Conservation (phyloP, 345 rosid genomes). For the Raphanus raphanistrum region DNA sequence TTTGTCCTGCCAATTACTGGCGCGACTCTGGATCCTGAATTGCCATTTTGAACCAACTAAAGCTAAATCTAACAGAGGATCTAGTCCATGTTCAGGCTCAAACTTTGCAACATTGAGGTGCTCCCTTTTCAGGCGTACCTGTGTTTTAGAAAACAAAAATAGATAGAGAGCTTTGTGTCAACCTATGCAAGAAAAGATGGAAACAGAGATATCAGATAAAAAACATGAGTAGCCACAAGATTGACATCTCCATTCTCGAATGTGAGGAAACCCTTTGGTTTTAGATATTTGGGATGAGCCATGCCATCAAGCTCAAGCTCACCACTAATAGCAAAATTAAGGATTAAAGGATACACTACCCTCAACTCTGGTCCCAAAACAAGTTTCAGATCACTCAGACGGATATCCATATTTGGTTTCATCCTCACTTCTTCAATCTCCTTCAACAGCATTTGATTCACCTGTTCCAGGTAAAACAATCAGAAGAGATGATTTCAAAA, state of each 20-base stretch:
- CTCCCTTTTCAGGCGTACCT: conserved; percentile 95
- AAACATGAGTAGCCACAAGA: conserved; percentile 96
- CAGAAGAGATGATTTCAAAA: conserved; percentile 22
- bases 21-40: conserved; percentile 93
- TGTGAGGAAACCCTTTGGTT: conserved; percentile 84
- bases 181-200: conserved; percentile 9
- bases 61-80: conserved; percentile 90
- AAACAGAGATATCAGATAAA: conserved; percentile 30
- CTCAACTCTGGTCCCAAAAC: conserved; percentile 91
- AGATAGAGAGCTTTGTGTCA: neutral
- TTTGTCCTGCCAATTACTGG: conserved; percentile 97
- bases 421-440: conserved; percentile 63
- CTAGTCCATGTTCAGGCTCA: conserved; percentile 90
- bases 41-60: conserved; percentile 99
- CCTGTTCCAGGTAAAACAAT: conserved; percentile 46
- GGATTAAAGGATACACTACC: conserved; percentile 87
- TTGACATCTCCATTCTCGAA: conserved; percentile 98
- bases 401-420: conserved; percentile 81
- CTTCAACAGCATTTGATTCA: conserved; percentile 63
- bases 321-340: conserved; percentile 91
- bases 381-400: conserved; percentile 87
- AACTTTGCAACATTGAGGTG: conserved; percentile 90
- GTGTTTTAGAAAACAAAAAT: conserved; percentile 30
- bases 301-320: conserved; percentile 87
- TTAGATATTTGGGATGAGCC: conserved; percentile 89